These are phyloP conservation scores for Erigeron philadelphicus DNA, from an alignment of 140 eudicot genomes.

Conservation along the genomic window DNA sequence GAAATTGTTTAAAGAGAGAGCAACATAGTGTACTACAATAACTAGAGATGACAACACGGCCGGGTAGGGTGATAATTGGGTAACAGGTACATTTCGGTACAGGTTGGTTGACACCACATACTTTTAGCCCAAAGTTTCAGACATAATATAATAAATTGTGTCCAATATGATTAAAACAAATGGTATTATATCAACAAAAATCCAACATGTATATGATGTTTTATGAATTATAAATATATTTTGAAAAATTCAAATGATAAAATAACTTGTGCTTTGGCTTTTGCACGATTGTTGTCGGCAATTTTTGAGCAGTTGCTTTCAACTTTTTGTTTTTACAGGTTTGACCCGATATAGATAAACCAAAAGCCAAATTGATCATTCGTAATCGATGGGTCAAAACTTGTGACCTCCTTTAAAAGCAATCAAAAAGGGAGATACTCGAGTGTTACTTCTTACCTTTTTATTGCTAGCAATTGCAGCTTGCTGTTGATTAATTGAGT, in stretches of 20 bases:
- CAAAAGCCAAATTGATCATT: background rate
- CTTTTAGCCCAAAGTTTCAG: too few species aligned
- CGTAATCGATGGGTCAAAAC: background rate
- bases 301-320: conserved; percentile 4
- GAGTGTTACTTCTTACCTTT: conserved; percentile 51
- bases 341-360: background rate
- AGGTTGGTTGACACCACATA: too few species aligned
- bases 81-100: background rate
- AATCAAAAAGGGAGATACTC: conserved; percentile 5
- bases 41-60: conserved; percentile 2
- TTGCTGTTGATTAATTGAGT: conserved; percentile 72
- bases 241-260: too few species aligned
- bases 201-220: background rate
- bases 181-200: too few species aligned
- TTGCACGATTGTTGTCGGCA: too few species aligned
- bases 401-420: background rate
- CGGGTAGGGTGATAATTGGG: background rate
- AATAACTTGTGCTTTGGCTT: too few species aligned
- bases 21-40: background rate
- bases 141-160: too few species aligned
- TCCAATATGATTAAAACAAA: background rate
- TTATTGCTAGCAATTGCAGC: conserved; percentile 88
- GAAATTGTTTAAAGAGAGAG: conserved; percentile 9
- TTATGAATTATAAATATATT: conserved; percentile 10
- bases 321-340: background rate